Conservation (phyloP, 1,139 yeast species). For the Kodamaea arcana region DNA sequence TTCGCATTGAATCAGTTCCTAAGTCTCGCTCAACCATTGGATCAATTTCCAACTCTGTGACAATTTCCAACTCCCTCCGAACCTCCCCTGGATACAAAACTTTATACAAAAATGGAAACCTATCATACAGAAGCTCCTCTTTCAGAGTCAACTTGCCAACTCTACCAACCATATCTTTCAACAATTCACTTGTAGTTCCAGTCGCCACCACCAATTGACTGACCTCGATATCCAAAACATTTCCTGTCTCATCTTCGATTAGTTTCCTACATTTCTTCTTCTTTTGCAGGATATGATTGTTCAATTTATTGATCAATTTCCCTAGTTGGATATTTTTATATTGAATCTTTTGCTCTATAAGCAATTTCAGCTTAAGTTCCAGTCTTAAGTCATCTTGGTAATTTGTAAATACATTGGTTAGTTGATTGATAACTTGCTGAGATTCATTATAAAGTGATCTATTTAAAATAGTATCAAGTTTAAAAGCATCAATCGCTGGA, state of each 20-base stretch:
- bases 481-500: constrained; percentile 38
- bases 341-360: constrained; percentile 37
- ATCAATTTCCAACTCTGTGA: too few relatives aligned
- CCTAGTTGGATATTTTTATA: constrained; percentile 32
- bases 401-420: constrained; percentile 30
- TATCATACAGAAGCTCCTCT: constrained; percentile 1
- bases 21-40: too few relatives aligned
- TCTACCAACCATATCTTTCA: constrained; percentile 3
- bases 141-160: constrained; percentile 3
- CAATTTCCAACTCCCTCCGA: neutral
- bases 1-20: too few relatives aligned
- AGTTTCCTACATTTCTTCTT: constrained; percentile 18
- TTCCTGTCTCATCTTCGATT: constrained; percentile 1
- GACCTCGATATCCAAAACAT: constrained; percentile 12
- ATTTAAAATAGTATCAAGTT: constrained; percentile 32
- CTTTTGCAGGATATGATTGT: constrained; percentile 17
- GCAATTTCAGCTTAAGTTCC: constrained; percentile 32
- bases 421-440: constrained; percentile 29
- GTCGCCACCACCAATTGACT: constrained; percentile 10
- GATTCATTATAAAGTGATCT: constrained; percentile 30
- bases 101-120: constrained; percentile 20
- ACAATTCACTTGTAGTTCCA: constrained; percentile 6
- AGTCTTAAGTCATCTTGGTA: constrained; percentile 40
- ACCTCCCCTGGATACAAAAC: constrained; percentile 12
- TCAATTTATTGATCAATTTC: constrained; percentile 22